Base-by-base conservation (phyloP, 768 basidiomycete species). In the Mycena crocata region DNA sequence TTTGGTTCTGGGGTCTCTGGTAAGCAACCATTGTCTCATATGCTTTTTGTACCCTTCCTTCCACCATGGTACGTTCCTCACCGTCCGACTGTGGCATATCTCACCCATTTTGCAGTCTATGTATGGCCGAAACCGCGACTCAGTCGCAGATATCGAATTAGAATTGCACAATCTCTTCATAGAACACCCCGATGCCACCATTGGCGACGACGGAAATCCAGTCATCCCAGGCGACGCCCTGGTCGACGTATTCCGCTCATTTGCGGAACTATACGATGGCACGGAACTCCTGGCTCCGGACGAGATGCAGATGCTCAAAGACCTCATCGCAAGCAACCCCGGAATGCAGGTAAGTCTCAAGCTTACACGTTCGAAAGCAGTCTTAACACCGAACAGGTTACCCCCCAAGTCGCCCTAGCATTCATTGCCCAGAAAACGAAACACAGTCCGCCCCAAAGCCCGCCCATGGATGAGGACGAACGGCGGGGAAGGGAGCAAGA, bases 181-280 rank as follows among this genome's bases (percentile, higher is more conserved):
- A 61, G 81, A 86, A 35, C 91, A 94, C 72, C 87, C 89, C 14
- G 79, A 86, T 49, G 86, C 87, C 40, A 84, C 86, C 74, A 72
- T 81, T 57, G 89, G 89, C 73, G 85, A 88, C 24, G 78, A 83
- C 23, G 87, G 87, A 57, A 87, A 89, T 61, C 86, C 89, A 35
- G 84, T 85, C 23, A 88, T 94, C 69, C 91, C 92, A 15, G 93
- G 86, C 46, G 85, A 87, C 67, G 86, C 85, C n/a, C 86, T 94
- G 39, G 83, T 90, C 35, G 90, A 92, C 71, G 86, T 94, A 32
- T 85, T 94, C 46, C 83, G 85, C 48, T 81, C 86, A 19, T 91
- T 91, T 72, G 86, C 87, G 5, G 81, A 89, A 32, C 77, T 85
- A 6, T 89, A 89, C 73, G 79, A 86, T 66, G 87, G 88, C 14